These are phyloP conservation scores for Ceratopteris richardii DNA, from an alignment of 75 land plant genomes.

Conservation along the genomic window DNA sequence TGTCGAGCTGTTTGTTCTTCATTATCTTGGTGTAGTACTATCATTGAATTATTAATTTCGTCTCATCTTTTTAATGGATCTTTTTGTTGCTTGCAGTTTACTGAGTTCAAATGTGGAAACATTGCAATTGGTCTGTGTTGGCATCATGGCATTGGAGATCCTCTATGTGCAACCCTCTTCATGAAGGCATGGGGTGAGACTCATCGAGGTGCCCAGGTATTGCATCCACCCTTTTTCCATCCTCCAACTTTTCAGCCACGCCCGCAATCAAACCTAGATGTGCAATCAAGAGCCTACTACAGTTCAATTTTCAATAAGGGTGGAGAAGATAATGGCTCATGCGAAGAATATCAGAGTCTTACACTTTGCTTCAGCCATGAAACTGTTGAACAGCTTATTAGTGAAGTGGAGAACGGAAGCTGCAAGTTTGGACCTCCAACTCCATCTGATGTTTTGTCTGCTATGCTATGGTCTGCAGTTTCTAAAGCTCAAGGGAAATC, in stretches of 20 bases:
- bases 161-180: conserved; percentile 33
- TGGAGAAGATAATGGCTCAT: conserved; percentile 9
- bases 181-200: conserved; percentile 39
- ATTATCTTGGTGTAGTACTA: too few species aligned
- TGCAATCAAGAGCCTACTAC: conserved; percentile 14
- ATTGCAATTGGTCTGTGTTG: conserved; percentile 52
- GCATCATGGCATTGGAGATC: conserved; percentile 49
- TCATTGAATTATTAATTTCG: not conserved
- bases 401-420: conserved; percentile 12
- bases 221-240: conserved; percentile 37
- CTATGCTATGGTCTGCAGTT: conserved; percentile 42
- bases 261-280: conserved; percentile 1
- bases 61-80: too few species aligned
- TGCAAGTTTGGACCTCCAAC: conserved; percentile 20
- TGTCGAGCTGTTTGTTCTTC: too few species aligned
- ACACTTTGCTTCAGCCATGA: conserved; percentile 32
- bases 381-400: conserved; percentile 13
- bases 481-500: conserved; percentile 20
- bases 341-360: conserved; percentile 19
- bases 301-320: conserved; percentile 4
- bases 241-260: conserved; percentile 18
- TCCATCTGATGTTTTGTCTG: conserved; percentile 47
- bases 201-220: conserved; percentile 26
- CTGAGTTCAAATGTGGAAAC: conserved; percentile 39
- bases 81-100: conserved; percentile 30